Conservation (phyloP, 1,284 basidiomycete genomes). For the Peniophora sp. region DNA sequence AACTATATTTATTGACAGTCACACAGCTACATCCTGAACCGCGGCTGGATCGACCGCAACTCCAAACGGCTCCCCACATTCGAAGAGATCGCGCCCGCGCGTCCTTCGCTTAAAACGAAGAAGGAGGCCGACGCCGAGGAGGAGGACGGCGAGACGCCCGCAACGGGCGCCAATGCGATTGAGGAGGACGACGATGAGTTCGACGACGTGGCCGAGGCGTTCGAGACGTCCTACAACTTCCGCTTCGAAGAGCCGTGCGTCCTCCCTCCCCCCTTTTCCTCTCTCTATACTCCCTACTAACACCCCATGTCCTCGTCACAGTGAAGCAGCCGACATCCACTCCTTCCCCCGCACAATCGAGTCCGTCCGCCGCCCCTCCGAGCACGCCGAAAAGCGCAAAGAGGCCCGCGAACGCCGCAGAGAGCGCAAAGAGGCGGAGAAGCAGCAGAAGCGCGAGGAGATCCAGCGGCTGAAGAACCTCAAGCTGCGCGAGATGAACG, state of each 20-base stretch:
- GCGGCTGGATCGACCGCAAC: conserved; percentile 87
- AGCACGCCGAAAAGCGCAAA: conserved; percentile 55
- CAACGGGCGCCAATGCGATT: conserved; percentile 23
- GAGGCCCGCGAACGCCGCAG: conserved; percentile 72
- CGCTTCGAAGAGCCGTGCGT: conserved; percentile 88
- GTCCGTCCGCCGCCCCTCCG: conserved; percentile 68
- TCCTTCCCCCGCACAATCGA: conserved; percentile 73
- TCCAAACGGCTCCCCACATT: conserved; percentile 74
- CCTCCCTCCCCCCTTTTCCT: not conserved
- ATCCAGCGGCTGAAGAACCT: conserved; percentile 72
- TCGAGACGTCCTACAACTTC: conserved; percentile 87
- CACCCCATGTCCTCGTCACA: conserved; percentile 19
- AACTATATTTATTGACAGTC: not conserved
- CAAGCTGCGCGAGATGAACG: conserved; percentile 78
- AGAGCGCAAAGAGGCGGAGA: conserved; percentile 74
- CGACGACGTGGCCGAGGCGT: conserved; percentile 64
- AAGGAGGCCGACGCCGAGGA: conserved; percentile 20
- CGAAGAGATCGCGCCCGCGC: conserved; percentile 37
- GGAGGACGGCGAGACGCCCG: conserved; percentile 18
- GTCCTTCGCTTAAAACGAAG: conserved; percentile 10
- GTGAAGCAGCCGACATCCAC: conserved; percentile 66
- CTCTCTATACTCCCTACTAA: not conserved
- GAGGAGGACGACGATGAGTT: conserved; percentile 49
- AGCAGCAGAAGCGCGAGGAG: conserved; percentile 71
- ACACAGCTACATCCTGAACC: conserved; percentile 84